These are phyloP conservation scores for Lasiosphaeria miniovina DNA, from an alignment of 495 filamentous ascomycete species.

Conservation along the genomic window DNA sequence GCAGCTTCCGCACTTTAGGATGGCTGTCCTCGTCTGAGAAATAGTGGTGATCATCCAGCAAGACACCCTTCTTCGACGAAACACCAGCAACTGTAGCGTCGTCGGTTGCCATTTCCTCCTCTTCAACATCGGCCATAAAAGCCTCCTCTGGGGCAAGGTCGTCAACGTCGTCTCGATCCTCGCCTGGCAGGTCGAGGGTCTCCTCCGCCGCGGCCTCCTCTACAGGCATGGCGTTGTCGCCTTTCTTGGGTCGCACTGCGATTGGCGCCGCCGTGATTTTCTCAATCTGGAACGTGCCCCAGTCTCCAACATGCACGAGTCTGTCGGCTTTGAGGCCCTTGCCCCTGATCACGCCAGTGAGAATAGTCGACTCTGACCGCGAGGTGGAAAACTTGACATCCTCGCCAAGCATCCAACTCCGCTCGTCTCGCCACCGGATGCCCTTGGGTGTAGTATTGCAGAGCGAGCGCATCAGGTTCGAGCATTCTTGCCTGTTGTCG, in stretches of 20 bases:
- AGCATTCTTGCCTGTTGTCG: constrained; percentile 81
- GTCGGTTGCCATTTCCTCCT: constrained; percentile 52
- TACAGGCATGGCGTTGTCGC: constrained; percentile 65
- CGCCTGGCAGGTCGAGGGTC: constrained; percentile 64
- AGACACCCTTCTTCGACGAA: constrained; percentile 63
- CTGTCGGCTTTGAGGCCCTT: constrained; percentile 84
- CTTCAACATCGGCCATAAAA: constrained; percentile 65
- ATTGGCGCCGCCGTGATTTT: constrained; percentile 75
- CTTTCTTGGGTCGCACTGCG: constrained; percentile 50
- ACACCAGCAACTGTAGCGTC: constrained; percentile 49
- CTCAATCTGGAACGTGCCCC: constrained; percentile 92
- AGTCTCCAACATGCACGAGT: constrained; percentile 86
- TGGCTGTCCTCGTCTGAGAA: constrained; percentile 84
- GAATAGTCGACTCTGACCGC: constrained; percentile 54
- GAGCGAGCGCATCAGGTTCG: constrained; percentile 82
- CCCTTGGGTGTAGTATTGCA: constrained; percentile 91
- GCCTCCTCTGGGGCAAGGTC: constrained; percentile 81
- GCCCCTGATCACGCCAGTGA: constrained; percentile 88
- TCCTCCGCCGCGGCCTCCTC: constrained; percentile 52
- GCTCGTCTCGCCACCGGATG: constrained; percentile 85
- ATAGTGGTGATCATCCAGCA: constrained; percentile 96
- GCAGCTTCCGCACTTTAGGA: constrained; percentile 65
- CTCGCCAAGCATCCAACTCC: constrained; percentile 92
- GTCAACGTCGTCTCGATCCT: constrained; percentile 76
- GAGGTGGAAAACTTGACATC: constrained; percentile 65